phyloP scores from a whole-genome alignment of 192 early-diverging fungal genomes.

The Globomyces pollinis-pini region DNA sequence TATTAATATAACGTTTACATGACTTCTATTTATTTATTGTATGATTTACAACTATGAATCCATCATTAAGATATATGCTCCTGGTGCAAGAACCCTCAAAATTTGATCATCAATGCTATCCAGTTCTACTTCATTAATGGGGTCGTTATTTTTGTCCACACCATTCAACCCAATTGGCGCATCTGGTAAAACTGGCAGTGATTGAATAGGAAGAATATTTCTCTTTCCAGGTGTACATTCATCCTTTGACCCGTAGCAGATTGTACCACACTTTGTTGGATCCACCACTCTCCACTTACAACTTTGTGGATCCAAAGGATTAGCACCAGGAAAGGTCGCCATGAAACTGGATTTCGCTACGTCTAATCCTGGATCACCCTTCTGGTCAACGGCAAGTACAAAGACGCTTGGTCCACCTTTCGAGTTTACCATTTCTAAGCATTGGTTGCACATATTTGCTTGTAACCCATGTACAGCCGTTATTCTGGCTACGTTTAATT shows the following conservation, averaged over 20 bases:
- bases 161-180: background rate
- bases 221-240: background rate
- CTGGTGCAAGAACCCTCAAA: too few species aligned
- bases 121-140: too few species aligned
- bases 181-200: background rate
- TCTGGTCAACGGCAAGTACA: constrained; percentile 6
- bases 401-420: background rate
- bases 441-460: constrained; percentile 2
- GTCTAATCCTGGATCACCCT: background rate
- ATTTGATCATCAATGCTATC: too few species aligned
- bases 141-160: too few species aligned
- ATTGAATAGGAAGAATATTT: background rate
- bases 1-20: too few species aligned
- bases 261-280: constrained; percentile 5
- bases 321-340: background rate
- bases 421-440: constrained; percentile 8
- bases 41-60: too few species aligned
- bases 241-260: background rate
- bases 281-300: background rate
- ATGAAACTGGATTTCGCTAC: background rate
- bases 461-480: background rate
- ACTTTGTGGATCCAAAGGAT: constrained; percentile 4
- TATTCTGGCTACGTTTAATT: constrained; percentile 8
- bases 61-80: too few species aligned
- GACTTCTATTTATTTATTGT: too few species aligned